phyloP scores from a whole-genome alignment of 805 yeast genomes.

The Pichia insulana region DNA sequence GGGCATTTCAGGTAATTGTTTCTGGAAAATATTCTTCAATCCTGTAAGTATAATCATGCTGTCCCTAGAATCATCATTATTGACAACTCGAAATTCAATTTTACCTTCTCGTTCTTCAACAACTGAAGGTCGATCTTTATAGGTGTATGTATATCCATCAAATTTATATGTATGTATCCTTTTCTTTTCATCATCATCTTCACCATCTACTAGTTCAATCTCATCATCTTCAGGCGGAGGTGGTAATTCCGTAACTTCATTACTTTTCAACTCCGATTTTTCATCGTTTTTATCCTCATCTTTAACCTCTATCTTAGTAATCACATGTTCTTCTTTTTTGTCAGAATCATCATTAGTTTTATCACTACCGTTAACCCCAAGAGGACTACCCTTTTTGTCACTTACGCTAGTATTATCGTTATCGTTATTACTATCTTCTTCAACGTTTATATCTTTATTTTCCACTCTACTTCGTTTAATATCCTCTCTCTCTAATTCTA shows the following conservation, averaged over 20 bases:
- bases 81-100: constrained; percentile 92
- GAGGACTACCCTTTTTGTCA: not conserved
- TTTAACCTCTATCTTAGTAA: too few species aligned
- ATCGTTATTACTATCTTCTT: not conserved
- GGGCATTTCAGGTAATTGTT: constrained; percentile 98
- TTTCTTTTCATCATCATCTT: constrained; percentile 34
- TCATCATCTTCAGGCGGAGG: constrained; percentile 3
- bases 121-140: constrained; percentile 89
- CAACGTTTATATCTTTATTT: not conserved
- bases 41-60: constrained; percentile 91
- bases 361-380: not conserved
- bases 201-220: constrained; percentile 22
- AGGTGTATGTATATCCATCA: constrained; percentile 74
- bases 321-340: too few species aligned
- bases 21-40: constrained; percentile 89
- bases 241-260: not conserved
- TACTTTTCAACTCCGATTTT: too few species aligned
- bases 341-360: not conserved
- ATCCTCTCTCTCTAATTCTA: not conserved
- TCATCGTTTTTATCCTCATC: constrained; percentile 8
- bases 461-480: not conserved
- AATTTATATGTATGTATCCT: constrained; percentile 43
- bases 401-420: not conserved
- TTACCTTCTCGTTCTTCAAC: constrained; percentile 88
- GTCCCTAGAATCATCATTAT: constrained; percentile 84